phyloP scores from a whole-genome alignment of 768 basidiomycete species.

The Kwoniella newhampshirensis region DNA sequence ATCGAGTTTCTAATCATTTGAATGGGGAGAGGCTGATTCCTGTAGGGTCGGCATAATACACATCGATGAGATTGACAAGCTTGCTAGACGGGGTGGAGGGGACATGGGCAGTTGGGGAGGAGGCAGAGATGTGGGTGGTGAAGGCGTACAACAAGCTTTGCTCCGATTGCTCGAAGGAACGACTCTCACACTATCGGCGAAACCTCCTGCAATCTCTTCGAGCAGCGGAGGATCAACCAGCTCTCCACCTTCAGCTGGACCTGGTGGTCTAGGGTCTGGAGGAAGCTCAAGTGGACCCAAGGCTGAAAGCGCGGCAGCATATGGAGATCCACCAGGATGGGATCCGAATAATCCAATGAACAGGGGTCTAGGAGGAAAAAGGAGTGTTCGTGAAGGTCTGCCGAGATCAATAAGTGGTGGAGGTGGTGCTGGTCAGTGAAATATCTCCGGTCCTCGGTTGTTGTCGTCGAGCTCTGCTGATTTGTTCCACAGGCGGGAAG shows the following conservation, averaged over 20 bases:
- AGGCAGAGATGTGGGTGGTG: slow-evolving; percentile 81
- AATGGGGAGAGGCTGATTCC: slow-evolving; percentile 4
- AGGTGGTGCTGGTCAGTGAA: slow-evolving; percentile 22
- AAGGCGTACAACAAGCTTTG: slow-evolving; percentile 87
- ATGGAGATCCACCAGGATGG: slow-evolving; percentile 35
- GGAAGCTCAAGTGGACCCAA: slow-evolving; percentile 15
- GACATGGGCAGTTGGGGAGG: slow-evolving; percentile 57
- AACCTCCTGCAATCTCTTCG: slow-evolving; percentile 44
- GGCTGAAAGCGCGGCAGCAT: slow-evolving; percentile 21
- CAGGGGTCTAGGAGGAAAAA: slow-evolving; percentile 35
- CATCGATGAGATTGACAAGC: slow-evolving; percentile 95
- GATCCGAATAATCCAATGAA: slow-evolving; percentile 46
- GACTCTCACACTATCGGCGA: slow-evolving; percentile 69
- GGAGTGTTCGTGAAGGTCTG: slow-evolving; percentile 49
- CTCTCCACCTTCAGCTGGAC: neutral
- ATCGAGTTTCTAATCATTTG: neutral
- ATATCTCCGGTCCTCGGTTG: neutral
- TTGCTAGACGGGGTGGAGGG: slow-evolving; percentile 59
- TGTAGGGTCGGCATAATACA: slow-evolving; percentile 86
- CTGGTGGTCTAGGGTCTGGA: neutral
- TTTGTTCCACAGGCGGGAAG: slow-evolving; percentile 34
- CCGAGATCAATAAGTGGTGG: slow-evolving; percentile 47
- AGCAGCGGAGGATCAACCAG: slow-evolving; percentile 1
- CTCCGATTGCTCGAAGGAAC: slow-evolving; percentile 90
- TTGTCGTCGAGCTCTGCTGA: slow-evolving; percentile 4